Evolutionary conservation across 345 rosid genomes (phyloP), one percentile per base, ranked within the genome.

Genomic region (Populus simonii): DNA sequence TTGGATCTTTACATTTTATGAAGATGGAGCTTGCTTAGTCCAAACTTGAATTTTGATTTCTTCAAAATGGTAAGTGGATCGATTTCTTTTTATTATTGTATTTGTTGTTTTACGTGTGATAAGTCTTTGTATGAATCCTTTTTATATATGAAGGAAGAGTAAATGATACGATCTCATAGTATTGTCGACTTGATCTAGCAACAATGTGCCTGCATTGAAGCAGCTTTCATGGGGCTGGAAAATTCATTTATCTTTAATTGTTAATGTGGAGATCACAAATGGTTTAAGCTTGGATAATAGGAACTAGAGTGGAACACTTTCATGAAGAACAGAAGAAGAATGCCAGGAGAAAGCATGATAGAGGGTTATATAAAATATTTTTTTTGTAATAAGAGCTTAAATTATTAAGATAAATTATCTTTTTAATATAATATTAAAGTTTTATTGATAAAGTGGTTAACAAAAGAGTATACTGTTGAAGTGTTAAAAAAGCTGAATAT

Each of bases 61-160:
- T 27, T n/a, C 63, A 68, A 68, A 25, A 80, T 81, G 84, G 84
- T 77, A 73, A 0, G 80, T 71, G 47, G 49, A 35, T 23, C 70
- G 23, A 11, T 23, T 0, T 35, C 49, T 36, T 22, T 55, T 22
- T 16, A 1, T 68, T 55, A 5, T 11, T 51, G 13, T 1, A 18
- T 5, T 29, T 55, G 12, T 33, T 51, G 13, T 29, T 51, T 10
- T 29, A 31, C 35, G 6, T 8, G 70, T 31, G n/a, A 39, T 17
- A 38, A 59, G 9, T 25, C 9, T 31, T 71, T 71, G 55, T 36
- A 9, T 72, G 13, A 47, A 72, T 72, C 36, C 63, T 41, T 29
- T 31, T 31, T 72, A 31, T 29, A 29, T 29, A 51, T 53, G 9
- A 53, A 18, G 29, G 20, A 72, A 55, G 61, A 53, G 63, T 6